A percentile compares a stretch with the other conserved stretches of the same genome.
phyloP scores from a whole-genome alignment of 441 rosid species.

The Brassica balearica region DNA sequence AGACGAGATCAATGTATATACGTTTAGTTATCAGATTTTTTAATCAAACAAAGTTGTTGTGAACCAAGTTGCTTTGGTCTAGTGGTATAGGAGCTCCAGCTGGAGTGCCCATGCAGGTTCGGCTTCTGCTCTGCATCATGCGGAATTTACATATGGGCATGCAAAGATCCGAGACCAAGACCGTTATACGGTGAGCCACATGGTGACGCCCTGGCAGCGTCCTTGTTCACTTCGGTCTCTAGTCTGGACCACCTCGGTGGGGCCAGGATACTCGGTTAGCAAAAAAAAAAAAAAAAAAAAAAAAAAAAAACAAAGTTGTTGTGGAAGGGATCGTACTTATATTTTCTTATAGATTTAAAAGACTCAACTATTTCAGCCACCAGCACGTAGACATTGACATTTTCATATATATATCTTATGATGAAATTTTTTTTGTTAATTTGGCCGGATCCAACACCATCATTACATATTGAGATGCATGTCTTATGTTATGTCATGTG shows the following conservation, averaged over 20 bases:
- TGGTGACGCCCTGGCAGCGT: too few species aligned
- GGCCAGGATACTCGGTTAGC: too few species aligned
- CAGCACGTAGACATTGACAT: conserved; percentile 5
- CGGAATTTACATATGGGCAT: too few species aligned
- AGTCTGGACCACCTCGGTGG: too few species aligned
- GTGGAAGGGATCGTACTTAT: conserved; percentile 8
- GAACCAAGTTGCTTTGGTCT: not conserved
- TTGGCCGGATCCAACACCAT: not conserved
- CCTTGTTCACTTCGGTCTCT: too few species aligned
- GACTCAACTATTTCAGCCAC: not conserved
- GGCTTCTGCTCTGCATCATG: too few species aligned
- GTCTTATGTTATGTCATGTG: conserved; percentile 14
- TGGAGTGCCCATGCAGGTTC: too few species aligned
- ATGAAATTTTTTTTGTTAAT: not conserved
- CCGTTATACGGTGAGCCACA: too few species aligned
- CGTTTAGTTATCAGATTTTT: not conserved
- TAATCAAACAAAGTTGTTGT: not conserved
- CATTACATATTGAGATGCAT: conserved; percentile 7
- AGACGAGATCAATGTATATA: not conserved
- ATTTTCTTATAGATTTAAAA: not conserved
- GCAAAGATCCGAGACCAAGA: too few species aligned
- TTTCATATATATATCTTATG: not conserved
- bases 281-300: too few species aligned
- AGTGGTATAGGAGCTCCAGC: too few species aligned
- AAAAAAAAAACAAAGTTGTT: not conserved